These are phyloP conservation scores for Hippophae gyantsensis DNA, from an alignment of 306 rosid species.

Conservation along the genomic window DNA sequence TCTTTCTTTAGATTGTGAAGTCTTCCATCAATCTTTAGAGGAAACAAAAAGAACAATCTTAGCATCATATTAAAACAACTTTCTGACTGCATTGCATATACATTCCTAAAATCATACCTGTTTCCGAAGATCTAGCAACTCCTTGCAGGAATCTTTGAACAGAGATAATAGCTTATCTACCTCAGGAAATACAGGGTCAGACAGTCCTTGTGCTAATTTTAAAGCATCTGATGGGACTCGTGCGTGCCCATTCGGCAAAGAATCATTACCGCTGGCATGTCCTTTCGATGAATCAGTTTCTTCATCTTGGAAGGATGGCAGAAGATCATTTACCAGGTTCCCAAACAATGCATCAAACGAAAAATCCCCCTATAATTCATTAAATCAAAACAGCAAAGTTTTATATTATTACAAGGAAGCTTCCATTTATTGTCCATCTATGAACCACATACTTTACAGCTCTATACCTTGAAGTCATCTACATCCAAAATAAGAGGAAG, in stretches of 20 bases:
- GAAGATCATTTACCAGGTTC: constrained; percentile 78
- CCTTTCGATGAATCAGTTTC: constrained; percentile 59
- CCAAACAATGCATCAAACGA: constrained; percentile 93
- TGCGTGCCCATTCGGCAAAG: constrained; percentile 51
- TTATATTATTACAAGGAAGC: background rate
- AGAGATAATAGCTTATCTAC: constrained; percentile 74
- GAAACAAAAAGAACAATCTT: constrained; percentile 3
- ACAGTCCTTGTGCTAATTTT: constrained; percentile 41
- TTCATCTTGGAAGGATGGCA: constrained; percentile 72
- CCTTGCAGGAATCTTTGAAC: constrained; percentile 88
- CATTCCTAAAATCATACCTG: constrained; percentile 41
- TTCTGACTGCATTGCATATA: constrained; percentile 1
- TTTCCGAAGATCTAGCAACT: constrained; percentile 81
- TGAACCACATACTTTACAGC: background rate
- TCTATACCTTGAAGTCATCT: constrained; percentile 82
- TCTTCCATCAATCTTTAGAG: constrained; percentile 73
- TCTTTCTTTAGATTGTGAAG: constrained; percentile 79
- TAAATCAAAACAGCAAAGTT: background rate
- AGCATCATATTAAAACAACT: background rate
- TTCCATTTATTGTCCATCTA: background rate
- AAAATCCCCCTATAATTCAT: constrained; percentile 64
- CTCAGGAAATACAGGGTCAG: constrained; percentile 72
- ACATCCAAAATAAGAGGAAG: constrained; percentile 79
- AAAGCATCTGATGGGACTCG: constrained; percentile 41
- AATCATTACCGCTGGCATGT: constrained; percentile 33